Evolutionary conservation across 2,329 filamentous ascomycete species (phyloP), one percentile per base, ranked within the genome.

Genomic region (Aspergillus pseudoglaucus): DNA sequence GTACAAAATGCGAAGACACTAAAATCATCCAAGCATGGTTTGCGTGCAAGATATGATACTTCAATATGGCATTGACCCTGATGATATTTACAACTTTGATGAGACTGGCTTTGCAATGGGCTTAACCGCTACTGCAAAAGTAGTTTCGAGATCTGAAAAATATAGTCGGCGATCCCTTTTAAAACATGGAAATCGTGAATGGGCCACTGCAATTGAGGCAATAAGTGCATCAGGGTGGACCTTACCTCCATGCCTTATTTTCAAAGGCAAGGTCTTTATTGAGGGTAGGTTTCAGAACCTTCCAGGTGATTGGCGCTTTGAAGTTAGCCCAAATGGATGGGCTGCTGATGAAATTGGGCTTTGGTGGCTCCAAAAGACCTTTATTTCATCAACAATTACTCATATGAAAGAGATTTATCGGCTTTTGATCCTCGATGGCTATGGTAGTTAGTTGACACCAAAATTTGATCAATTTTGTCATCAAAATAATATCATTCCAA

Each of bases 401-500:
- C 27, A 14, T 14, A 9, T 6, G 6, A 32, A 9, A 9, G 27
- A 32, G 3, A 8, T 4, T 2, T 32, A 32, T 32, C 27, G 5
- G 2, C 27, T 32, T 8, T 14, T 32, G 7, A 14, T 32, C 6
- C 12, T 32, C 3, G 27, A 32, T 6, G 27, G 27, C 27, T 6
- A 32, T 44, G 25, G 32, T 5, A 33, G 20, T 22, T 3, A 25
- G 15, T 33, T 64, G 33, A 65, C 56, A 3, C 47, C 55, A 20
- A 51, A 66, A 49, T 72, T 74, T 49, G 45, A 70, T 41, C 30
- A 62, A 27, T 65, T 60, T 49, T 73, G 53, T 49, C 59, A 52
- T 45, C 46, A 62, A n/a, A 51, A 69, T 44, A 65, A 69, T 40
- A 70, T 32, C 27, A 8, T 32, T 9, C n/a, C n/a, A n/a, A n/a